A percentile compares a stretch with the other conserved stretches of the same genome.
Conservation (phyloP, 2,329 filamentous ascomycete species). For the Thelonectria discophora region DNA sequence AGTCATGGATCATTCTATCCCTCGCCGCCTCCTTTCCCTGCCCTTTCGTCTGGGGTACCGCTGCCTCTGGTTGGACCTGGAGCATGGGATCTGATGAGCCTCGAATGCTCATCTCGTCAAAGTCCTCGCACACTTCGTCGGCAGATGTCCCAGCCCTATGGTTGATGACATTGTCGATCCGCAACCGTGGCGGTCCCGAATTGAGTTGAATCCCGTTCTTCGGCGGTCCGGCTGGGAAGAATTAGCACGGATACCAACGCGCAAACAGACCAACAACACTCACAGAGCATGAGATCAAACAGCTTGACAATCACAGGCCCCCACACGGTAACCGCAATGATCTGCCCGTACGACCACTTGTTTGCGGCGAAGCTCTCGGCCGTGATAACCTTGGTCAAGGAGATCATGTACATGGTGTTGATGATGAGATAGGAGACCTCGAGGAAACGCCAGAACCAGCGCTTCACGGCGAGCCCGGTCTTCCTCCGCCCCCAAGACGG, state of each 20-base stretch:
- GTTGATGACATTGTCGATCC: conserved; percentile 53
- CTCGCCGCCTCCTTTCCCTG: neutral
- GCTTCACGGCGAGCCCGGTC: conserved; percentile 43
- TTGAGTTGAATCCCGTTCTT: conserved; percentile 49
- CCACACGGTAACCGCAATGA: conserved; percentile 52
- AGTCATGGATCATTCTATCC: conserved; percentile 24
- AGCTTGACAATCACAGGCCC: conserved; percentile 52
- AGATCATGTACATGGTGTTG: conserved; percentile 52
- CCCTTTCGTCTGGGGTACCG: neutral
- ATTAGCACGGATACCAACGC: conserved; percentile 30
- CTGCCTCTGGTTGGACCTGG: conserved; percentile 6
- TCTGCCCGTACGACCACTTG: conserved; percentile 51
- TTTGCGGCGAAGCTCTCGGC: conserved; percentile 48
- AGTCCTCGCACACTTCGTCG: conserved; percentile 34
- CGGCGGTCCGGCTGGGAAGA: conserved; percentile 46
- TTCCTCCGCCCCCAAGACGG: conserved; percentile 43
- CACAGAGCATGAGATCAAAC: conserved; percentile 50
- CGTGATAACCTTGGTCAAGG: conserved; percentile 48
- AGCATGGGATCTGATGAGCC: conserved; percentile 25
- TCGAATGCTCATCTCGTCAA: conserved; percentile 29
- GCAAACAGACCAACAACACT: conserved; percentile 24
- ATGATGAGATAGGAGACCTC: conserved; percentile 50
- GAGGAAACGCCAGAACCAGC: conserved; percentile 47
- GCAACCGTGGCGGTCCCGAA: conserved; percentile 49
- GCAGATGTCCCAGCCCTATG: conserved; percentile 40